Base-by-base conservation (phyloP, 2,329 filamentous ascomycete genomes). In the Neodidymelliopsis sp. region DNA sequence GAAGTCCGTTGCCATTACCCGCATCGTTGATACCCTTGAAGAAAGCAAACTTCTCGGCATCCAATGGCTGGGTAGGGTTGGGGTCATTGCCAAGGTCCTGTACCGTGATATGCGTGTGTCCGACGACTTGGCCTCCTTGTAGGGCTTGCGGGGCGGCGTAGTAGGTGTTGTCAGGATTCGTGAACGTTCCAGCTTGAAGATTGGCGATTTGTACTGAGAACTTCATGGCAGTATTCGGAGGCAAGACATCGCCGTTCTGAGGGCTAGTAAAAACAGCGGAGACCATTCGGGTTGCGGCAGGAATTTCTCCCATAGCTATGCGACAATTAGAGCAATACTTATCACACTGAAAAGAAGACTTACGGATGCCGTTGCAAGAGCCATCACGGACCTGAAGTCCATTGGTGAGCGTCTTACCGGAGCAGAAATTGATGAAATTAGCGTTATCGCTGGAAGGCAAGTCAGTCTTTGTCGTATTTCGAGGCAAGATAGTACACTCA, bases 351-450 rank as follows among this genome's bases (percentile, higher is more conserved):
- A 13, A 9, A 13, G 3, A 11, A 29, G 11, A 65, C 73, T 53
- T 67, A 77, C 75, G 64, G 45, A 84, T 79, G 50, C 79, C 78
- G 62, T 83, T 84, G 69, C 82, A 84, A 33, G 81, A 83, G 8
- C 81, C 81, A 1, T 53, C 62, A 28, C 72, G 67, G 53, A 75
- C 67, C 56, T 84, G 81, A 5, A 73, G 69, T 53, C 82, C 82
- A 55, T 84, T 83, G 53, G 82, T 84, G 46, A 81, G 60, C 3
- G 74, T 77, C 64, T 80, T 77, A 52, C 80, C 80, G 5, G 72
- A 63, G 62, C 82, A 85, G 69, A 84, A 81, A 72, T 84, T 84
- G 75, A 84, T 84, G 67, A 84, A 84, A 71, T 84, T 84, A 64
- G 75, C 75, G 15, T 67, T 39, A 50, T 81, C 77, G 29, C 77